Evolutionary conservation across 352 stramenopile species (phyloP), one percentile per base, ranked within the genome.

Genomic region (Phytopythium delawarense): DNA sequence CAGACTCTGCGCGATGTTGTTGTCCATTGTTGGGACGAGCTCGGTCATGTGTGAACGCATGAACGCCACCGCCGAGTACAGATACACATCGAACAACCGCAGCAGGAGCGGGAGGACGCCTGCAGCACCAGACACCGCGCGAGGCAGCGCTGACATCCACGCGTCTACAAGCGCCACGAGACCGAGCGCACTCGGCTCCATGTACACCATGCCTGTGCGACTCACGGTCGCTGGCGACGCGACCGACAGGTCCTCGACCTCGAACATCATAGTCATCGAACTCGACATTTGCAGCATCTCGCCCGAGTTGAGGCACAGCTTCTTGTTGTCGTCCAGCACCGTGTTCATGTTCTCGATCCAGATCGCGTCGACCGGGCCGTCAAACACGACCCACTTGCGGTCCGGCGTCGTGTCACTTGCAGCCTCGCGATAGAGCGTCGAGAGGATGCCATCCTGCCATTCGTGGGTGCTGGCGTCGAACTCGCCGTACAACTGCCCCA

Each of bases 261-360:
- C 95, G 55, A 98, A 98, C 89, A 98, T 98, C 92, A 98, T 98
- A 1, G 92, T 98, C 95, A 98, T 98, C 35, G 94, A 80, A 52
- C 96, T 92, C 21, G 81, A 95, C 71, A 98, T 95, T 35, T 92
- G 82, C 52, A 98, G 97, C 61, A 98, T 98, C 67, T 98, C 95
- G 32, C 95, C 95, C 54, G 88, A 98, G 16, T 87, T 94, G 7
- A 98, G 70, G 60, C 94, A 98, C 7, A 98, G 71, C 66, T 98
- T 97, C 69, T 98, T 98, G 77, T 98, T 98, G 74, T 98, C 94
- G 62, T 98, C 94, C 48, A 98, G 77, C 13, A 98, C 95, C 0
- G 95, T 98, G 65, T 98, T 98, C 94, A 98, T 98, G 72, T 98
- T 98, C 71, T 98, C 95, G 70, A 98, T 98, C 95, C 95, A 98